Base-by-base conservation (phyloP, 352 stramenopile species). In the Globisporangium heterothallicum region DNA sequence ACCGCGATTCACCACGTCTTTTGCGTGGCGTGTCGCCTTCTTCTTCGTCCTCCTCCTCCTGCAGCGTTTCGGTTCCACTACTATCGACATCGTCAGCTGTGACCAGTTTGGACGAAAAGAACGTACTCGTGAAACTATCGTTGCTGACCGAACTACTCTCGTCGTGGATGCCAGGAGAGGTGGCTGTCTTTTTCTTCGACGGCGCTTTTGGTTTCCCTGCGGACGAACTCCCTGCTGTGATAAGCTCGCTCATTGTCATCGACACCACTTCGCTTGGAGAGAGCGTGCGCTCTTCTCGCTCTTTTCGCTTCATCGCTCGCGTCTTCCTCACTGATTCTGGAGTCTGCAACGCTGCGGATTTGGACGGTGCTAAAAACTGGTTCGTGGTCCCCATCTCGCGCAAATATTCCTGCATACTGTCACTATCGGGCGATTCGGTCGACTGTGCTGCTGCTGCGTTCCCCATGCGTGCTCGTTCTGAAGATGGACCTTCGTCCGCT, bases 121-220 rank as follows among this genome's bases (percentile, higher is more conserved):
- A 70, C 7, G 52, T 59, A 42, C 75, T 66, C 18, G 72, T 78
- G 48, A 83, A 84, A 59, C 68, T 79, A 54, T 84, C 75, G 24
- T 57, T 58, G 7, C 35, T 61, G 29, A 26, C 44, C 25, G 6
- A 42, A 30, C 3, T 42, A 14, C 25, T 34, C 21, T 38, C n/a
- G 3, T 16, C 32, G 47, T n/a, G 7, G 29, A 38, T 7, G 21
- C n/a, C 41, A 30, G 14, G n/a, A 38, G 32, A 38, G 32, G 12
- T 38, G 8, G 12, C n/a, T 18, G 10, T 38, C 13, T 34, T 54
- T 19, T 46, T 64, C 30, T 60, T 70, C 10, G 22, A 22, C n/a
- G 29, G 29, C 19, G 47, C 16, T 24, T 51, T 54, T 6, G 24
- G 6, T 36, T 42, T 71, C 53, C 26, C 40, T 29, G 24, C 43